Base-by-base conservation (phyloP, 345 rosid genomes). In the Boechera divaricarpa region DNA sequence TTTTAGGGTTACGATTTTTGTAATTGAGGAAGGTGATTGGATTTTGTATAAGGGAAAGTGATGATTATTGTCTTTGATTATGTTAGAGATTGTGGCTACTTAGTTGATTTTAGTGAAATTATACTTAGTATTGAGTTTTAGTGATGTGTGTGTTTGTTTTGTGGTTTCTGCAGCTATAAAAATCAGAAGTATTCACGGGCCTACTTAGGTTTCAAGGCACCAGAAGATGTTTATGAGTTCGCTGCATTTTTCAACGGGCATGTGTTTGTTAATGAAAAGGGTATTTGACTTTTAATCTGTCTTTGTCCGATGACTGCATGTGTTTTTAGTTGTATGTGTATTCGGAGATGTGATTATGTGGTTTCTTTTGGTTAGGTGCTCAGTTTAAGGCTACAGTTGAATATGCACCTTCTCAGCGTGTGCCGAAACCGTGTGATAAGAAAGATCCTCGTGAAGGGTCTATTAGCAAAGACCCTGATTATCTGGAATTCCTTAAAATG, bases 241-340 rank as follows among this genome's bases (percentile, higher is more conserved):
- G 86, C 97, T 72, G 85, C 81, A 47, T 85, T 89, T 75, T 86
- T 91, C 74, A 74, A 87, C 63, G 92, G 90, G 8, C 97, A 89
- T 83, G 81, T 81, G 13, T 91, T 91, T 84, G 89, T 89, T 48
- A 87, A 86, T 73, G 92, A 91, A 66, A 91, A 89, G 74, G 97
- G 96, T 88, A 86, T 35, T n/a, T 52, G 24, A 18, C 39, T 15
- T 31, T 63, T 15, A 4, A 39, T 41, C 61, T 44, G 56, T 35
- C 18, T 26, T 42, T 2, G n/a, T 38, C 18, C 29, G 21, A 16
- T 13, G 56, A 2, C 15, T 72, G 26, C 24, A 29, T 64, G 24
- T 67, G 55, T 31, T 51, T 29, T 29, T 42, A 21, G 44, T 24
- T 28, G 45, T 6, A 6, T 38, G 35, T 9, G 4, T 59, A 7